Conservation (phyloP, 345 rosid species). For the Pugionium cornutum region DNA sequence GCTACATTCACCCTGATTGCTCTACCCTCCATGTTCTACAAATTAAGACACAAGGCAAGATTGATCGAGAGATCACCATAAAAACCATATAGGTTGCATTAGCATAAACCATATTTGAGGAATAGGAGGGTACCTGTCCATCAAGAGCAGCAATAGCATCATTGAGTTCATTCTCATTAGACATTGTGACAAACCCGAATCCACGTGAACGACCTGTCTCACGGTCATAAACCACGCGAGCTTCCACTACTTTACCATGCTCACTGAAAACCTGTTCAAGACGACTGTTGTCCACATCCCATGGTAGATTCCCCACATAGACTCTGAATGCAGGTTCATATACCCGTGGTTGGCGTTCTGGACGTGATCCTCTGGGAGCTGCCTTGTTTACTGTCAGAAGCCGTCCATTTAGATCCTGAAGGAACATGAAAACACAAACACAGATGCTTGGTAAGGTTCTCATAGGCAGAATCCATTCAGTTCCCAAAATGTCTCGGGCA, state of each 20-base stretch:
- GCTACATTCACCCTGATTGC: slow-evolving; percentile 88
- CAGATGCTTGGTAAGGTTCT: slow-evolving; percentile 7
- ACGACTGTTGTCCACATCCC: slow-evolving; percentile 74
- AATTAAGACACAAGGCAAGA: slow-evolving; percentile 4
- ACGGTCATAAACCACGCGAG: slow-evolving; percentile 79
- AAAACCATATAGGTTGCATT: background rate
- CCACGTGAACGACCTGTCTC: slow-evolving; percentile 95
- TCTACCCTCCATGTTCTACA: slow-evolving; percentile 88
- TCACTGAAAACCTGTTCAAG: slow-evolving; percentile 85
- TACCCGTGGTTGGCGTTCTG: slow-evolving; percentile 62
- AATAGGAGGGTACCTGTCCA: slow-evolving; percentile 62
- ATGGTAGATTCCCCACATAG: slow-evolving; percentile 86
- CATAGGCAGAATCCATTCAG: background rate
- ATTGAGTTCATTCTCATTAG: slow-evolving; percentile 69
- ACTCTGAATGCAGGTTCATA: slow-evolving; percentile 55
- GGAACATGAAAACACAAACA: slow-evolving; percentile 8
- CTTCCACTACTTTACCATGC: slow-evolving; percentile 82
- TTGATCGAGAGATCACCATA: background rate
- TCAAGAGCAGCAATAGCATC: slow-evolving; percentile 92
- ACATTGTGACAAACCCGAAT: slow-evolving; percentile 89
- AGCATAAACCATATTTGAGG: slow-evolving; percentile 3
- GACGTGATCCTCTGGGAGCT: slow-evolving; percentile 73
- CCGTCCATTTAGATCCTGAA: slow-evolving; percentile 76
- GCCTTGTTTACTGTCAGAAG: slow-evolving; percentile 83
- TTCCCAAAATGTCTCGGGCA: too few species aligned